Evolutionary conservation across 2,329 filamentous ascomycete species (phyloP), one percentile per base, ranked within the genome.

Genomic region (Aspergillus quadrilineatus): DNA sequence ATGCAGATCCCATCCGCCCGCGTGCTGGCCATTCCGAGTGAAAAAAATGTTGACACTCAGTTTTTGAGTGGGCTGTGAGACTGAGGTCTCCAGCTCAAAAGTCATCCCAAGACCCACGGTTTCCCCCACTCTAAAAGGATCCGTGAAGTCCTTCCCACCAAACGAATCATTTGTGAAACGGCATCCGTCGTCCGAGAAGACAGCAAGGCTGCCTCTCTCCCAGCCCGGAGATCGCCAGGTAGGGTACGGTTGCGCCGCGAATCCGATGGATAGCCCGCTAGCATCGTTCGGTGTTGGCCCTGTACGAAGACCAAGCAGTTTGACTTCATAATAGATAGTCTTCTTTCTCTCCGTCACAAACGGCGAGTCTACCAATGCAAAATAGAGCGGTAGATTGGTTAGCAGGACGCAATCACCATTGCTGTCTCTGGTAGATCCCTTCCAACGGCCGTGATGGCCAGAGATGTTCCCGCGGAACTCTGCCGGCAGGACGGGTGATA

Each of bases 161-260:
- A 75, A 83, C 0, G 80, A 79, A 64, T 87, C 82, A 66, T 87
- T 85, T 32, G 87, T 80, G 61, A 86, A 88, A 39, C 82, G 78
- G 29, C 82, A 77, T 1, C 85, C 85, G 65, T 88, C 85, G 63
- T 87, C 85, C 4, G 82, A 80, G 63, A 87, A 85, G 6, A 88
- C 80, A 1, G 77, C 85, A 2, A 87, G 67, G 58, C 82, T 83
- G 1, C 79, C 84, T 44, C 85, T 77, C 64, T 87, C 82, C 85
- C 84, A 87, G 1, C 85, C 85, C 0, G 85, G 85, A 6, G 85
- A 79, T 17, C 85, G 76, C 76, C 82, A 87, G 0, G 81, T 76
- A 0, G 85, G 85, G 65, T 86, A 87, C 4, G 85, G 85, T 48
- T 82, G 82, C 4, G 83, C 84, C 34, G 79, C 75, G 63, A 82